Conservation (phyloP, 306 rosid genomes). For the Quercus berberidifolia region DNA sequence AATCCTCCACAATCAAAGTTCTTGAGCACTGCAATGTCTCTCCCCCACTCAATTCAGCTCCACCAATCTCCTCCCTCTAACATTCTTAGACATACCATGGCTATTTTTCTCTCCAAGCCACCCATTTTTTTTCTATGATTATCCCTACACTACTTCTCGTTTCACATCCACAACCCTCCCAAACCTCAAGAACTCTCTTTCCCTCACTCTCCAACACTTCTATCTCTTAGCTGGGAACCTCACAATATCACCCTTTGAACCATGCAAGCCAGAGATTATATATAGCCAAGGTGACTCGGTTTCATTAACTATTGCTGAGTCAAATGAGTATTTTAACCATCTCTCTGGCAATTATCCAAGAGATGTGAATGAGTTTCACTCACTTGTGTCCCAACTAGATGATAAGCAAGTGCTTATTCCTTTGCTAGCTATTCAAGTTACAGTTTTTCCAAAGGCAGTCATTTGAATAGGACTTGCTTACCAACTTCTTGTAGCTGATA, state of each 20-base stretch:
- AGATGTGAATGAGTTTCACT: constrained; percentile 18
- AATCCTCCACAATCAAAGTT: background rate
- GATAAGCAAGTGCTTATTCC: constrained; percentile 14
- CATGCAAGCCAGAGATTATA: constrained; percentile 31
- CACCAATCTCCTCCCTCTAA: constrained; percentile 36
- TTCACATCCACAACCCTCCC: constrained; percentile 38
- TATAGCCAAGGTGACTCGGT: constrained; percentile 17
- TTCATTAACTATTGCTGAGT: constrained; percentile 18
- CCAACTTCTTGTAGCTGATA: constrained; percentile 34
- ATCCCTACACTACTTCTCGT: constrained; percentile 19
- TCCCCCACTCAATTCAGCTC: constrained; percentile 21
- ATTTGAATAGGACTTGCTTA: constrained; percentile 40
- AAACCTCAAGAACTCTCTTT: constrained; percentile 43
- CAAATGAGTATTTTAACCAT: constrained; percentile 21
- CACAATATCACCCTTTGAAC: background rate
- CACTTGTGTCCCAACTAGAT: constrained; percentile 29
- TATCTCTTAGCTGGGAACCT: constrained; percentile 41
- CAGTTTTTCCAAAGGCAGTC: constrained; percentile 40
- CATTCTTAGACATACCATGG: constrained; percentile 53
- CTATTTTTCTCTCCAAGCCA: constrained; percentile 51
- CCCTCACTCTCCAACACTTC: constrained; percentile 42
- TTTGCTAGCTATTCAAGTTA: constrained; percentile 38
- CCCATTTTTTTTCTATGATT: constrained; percentile 48
- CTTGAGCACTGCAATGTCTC: constrained; percentile 31
- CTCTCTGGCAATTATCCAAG: constrained; percentile 19